Conservation (phyloP, 108 stramenopile species). For the Cyclotella choctawhatcheeana region DNA sequence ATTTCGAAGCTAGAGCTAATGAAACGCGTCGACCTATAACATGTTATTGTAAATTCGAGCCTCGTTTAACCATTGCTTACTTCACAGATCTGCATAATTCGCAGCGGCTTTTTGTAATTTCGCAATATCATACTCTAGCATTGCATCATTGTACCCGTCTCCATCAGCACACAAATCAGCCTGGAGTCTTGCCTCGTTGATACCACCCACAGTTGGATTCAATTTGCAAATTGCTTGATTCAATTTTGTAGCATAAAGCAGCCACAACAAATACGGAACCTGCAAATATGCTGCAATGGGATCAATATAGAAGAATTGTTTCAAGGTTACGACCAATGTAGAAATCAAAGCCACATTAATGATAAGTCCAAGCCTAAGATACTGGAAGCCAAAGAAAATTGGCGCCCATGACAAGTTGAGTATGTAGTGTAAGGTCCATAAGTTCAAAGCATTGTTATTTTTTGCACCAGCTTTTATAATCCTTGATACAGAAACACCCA, state of each 20-base stretch:
- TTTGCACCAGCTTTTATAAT: slow-evolving; percentile 17
- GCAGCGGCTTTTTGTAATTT: slow-evolving; percentile 54
- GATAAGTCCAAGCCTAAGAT: slow-evolving; percentile 47
- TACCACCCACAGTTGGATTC: slow-evolving; percentile 58
- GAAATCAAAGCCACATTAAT: slow-evolving; percentile 52
- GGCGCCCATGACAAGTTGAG: slow-evolving; percentile 75
- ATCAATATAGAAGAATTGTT: slow-evolving; percentile 42
- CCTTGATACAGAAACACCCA: slow-evolving; percentile 60
- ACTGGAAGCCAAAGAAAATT: slow-evolving; percentile 63
- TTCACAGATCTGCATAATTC: slow-evolving; percentile 44
- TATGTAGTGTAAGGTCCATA: slow-evolving; percentile 55
- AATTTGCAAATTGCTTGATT: slow-evolving; percentile 58
- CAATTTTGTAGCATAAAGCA: slow-evolving; percentile 64
- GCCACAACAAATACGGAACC: slow-evolving; percentile 67
- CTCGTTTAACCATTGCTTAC: neutral
- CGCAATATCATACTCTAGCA: slow-evolving; percentile 55
- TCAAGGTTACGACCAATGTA: slow-evolving; percentile 47
- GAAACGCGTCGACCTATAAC: slow-evolving; percentile 63
- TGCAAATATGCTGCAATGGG: slow-evolving; percentile 49
- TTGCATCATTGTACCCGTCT: slow-evolving; percentile 60
- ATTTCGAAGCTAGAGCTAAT: slow-evolving; percentile 70
- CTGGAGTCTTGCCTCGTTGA: slow-evolving; percentile 66
- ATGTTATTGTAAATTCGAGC: neutral
- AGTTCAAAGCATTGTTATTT: slow-evolving; percentile 13
- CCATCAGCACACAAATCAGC: slow-evolving; percentile 37